Evolutionary conservation across 176 grass and related monocot species (phyloP).

Genomic region (Canna indica): DNA sequence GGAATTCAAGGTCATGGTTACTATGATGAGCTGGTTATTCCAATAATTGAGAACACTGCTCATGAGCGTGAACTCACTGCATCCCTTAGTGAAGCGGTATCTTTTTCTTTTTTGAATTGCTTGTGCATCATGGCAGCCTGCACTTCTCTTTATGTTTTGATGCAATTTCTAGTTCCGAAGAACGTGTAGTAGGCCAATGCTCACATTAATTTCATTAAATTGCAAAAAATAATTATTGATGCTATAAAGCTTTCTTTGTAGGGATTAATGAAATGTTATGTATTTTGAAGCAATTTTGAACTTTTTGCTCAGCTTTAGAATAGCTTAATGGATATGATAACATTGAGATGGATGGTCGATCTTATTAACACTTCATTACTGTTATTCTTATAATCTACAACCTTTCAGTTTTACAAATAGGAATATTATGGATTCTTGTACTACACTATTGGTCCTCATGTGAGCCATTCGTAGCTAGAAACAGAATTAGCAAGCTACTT

Average conservation of each 20-base stretch:
- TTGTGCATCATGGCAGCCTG: conserved; percentile 18
- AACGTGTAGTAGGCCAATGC: neutral
- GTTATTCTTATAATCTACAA: neutral
- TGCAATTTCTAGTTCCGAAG: conserved; percentile 2
- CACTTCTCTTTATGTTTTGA: neutral
- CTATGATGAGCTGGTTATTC: conserved; percentile 79
- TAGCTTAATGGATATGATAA: neutral
- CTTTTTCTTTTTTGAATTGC: neutral
- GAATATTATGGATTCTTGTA: neutral
- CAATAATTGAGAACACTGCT: conserved; percentile 91
- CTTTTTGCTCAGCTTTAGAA: neutral
- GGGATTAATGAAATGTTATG: neutral
- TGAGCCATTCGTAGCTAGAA: neutral
- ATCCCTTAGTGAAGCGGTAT: conserved; percentile 78
- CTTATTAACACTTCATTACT: neutral
- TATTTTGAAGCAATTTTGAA: neutral
- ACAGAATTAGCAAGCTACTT: neutral
- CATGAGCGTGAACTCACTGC: conserved; percentile 84
- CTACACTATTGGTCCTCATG: neutral
- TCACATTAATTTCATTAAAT: neutral
- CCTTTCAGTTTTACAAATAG: neutral
- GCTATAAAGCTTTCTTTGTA: neutral
- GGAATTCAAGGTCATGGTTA: conserved; percentile 96
- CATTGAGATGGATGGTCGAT: neutral
- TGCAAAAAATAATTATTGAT: neutral